Evolutionary conservation across 352 stramenopile species (phyloP).

Genomic region (Globisporangium orthogonon): DNA sequence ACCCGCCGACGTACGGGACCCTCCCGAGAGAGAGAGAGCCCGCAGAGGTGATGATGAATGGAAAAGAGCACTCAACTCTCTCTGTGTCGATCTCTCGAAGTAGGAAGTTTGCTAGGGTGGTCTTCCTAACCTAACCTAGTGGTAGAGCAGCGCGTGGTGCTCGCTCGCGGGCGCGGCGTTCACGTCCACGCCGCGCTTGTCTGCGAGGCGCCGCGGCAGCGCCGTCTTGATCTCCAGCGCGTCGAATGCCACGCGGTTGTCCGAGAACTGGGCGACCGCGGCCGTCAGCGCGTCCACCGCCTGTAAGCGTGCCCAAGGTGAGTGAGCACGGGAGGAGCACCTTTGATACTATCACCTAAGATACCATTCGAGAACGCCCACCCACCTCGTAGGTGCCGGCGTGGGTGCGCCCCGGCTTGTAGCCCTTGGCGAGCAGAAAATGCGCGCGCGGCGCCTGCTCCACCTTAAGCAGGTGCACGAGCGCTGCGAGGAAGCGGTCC

Average conservation of each 20-base stretch:
- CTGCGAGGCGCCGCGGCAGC: constrained; percentile 23
- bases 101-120: no score
- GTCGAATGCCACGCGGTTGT: constrained; percentile 27
- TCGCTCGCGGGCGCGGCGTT: constrained; percentile 17
- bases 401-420: constrained; percentile 48
- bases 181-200: constrained; percentile 16
- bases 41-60: background rate
- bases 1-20: no score
- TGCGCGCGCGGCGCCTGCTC: constrained; percentile 42
- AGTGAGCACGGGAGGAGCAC: background rate
- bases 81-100: no score
- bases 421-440: constrained; percentile 53
- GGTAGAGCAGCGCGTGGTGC: constrained; percentile 37
- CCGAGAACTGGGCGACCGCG: constrained; percentile 30
- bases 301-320: constrained; percentile 2
- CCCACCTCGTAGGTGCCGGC: constrained; percentile 34
- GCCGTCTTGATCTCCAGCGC: constrained; percentile 20
- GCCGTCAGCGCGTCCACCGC: constrained; percentile 31
- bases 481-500: constrained; percentile 34
- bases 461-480: constrained; percentile 50
- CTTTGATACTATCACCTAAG: no score
- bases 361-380: background rate
- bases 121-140: constrained; percentile 14
- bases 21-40: no score
- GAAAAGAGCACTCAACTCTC: background rate